Conservation (phyloP, 169 alveolate genomes). For the Plasmodium blacklocki region DNA sequence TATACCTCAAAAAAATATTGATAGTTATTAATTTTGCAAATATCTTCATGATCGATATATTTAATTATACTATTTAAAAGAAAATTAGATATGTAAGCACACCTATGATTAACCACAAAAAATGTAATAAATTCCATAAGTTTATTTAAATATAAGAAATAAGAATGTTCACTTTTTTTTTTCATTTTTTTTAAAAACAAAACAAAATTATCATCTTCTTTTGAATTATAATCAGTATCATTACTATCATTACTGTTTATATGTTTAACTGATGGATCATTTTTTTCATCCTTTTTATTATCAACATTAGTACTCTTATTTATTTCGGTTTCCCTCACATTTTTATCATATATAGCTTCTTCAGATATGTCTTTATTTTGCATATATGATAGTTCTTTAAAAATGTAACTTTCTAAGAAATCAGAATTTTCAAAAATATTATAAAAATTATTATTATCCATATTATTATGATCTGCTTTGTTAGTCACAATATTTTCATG, state of each 20-base stretch:
- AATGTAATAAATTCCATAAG: conserved; percentile 69
- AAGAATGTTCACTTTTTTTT: conserved; percentile 56
- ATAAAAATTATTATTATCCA: conserved; percentile 22
- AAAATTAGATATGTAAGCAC: conserved; percentile 69
- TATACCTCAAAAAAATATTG: conserved; percentile 68
- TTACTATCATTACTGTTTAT: neutral
- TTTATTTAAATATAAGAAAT: conserved; percentile 67
- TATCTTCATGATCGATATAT: conserved; percentile 60
- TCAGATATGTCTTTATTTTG: neutral
- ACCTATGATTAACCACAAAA: conserved; percentile 64
- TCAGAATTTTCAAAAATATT: conserved; percentile 69
- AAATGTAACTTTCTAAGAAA: conserved; percentile 55
- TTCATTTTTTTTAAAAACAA: conserved; percentile 71
- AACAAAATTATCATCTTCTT: conserved; percentile 64
- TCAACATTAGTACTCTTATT: neutral
- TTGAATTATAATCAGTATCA: neutral
- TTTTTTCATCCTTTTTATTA: neutral
- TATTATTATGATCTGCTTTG: neutral
- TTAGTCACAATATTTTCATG: neutral
- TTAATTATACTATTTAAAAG: conserved; percentile 64
- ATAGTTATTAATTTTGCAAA: conserved; percentile 71
- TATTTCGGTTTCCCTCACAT: neutral
- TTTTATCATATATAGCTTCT: neutral
- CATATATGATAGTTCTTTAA: conserved; percentile 11
- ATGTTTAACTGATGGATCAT: neutral